These are phyloP conservation scores for Babesia ovata DNA, from an alignment of 169 alveolate species.

Conservation along the genomic window DNA sequence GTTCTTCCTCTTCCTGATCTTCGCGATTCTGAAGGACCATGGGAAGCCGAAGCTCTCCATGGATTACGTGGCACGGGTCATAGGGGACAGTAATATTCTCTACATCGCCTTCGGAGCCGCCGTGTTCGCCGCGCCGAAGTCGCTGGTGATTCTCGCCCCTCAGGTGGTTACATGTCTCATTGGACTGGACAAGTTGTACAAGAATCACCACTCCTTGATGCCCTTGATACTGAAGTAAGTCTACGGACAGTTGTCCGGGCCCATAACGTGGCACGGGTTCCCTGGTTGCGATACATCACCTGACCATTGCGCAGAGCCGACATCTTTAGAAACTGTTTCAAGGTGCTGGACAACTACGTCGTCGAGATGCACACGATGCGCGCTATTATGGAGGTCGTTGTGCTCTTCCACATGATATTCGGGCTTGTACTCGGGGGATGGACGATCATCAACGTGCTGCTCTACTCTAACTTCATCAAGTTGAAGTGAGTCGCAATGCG, in stretches of 20 bases:
- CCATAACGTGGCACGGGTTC: not conserved
- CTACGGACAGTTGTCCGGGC: not conserved
- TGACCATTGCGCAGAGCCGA: not conserved
- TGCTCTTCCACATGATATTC: slow-evolving; percentile 37
- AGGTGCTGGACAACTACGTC: slow-evolving; percentile 17
- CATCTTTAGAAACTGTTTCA: not conserved
- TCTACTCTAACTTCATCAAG: slow-evolving; percentile 48
- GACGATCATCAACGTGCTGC: slow-evolving; percentile 29
- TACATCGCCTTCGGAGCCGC: slow-evolving; percentile 40
- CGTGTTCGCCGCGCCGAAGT: slow-evolving; percentile 20
- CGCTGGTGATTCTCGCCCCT: slow-evolving; percentile 17
- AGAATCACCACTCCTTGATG: slow-evolving; percentile 5
- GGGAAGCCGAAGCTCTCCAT: slow-evolving; percentile 31
- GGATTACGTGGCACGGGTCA: slow-evolving; percentile 1
- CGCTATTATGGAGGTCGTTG: slow-evolving; percentile 30
- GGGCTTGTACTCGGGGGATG: slow-evolving; percentile 5
- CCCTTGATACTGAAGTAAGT: slow-evolving; percentile 36
- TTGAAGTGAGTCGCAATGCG: slow-evolving; percentile 17
- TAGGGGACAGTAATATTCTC: slow-evolving; percentile 32
- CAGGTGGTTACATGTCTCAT: slow-evolving; percentile 49
- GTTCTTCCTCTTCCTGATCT: slow-evolving; percentile 41
- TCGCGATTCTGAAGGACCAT: slow-evolving; percentile 40
- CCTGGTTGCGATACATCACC: not conserved
- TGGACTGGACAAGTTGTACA: slow-evolving; percentile 32
- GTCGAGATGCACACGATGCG: slow-evolving; percentile 13